Evolutionary conservation across 192 early-diverging fungal genomes (phyloP), one percentile per base, ranked within the genome.

Genomic region (Coemansia erecta): DNA sequence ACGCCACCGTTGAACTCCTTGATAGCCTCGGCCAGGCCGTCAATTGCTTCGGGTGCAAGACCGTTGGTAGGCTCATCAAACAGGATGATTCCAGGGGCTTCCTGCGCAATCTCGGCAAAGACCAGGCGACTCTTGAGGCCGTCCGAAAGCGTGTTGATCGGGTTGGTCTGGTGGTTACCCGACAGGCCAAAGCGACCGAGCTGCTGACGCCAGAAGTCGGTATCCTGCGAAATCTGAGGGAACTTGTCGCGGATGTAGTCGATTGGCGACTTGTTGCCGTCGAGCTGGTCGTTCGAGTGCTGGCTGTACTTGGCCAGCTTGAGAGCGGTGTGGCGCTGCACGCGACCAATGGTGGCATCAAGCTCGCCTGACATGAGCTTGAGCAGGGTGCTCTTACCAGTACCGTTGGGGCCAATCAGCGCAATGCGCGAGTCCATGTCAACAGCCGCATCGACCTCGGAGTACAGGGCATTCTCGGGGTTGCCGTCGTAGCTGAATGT

Each of bases 351-450:
- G 14, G 89, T 93, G 19, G 95, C 85, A 41, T 83, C 82, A 22
- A 99, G 85, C 60, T 92, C 89, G 49, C 90, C 89, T 41, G 85
- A 85, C 94, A 99, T 98, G 52, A 99, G 81, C 85, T 99, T 99
- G 56, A 99, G 85, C 56, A 99, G 85, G 2, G 97, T 99, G 59
- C 93, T 95, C 81, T 96, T 95, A 65, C 94, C 93, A 23, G 87
- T 90, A 82, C 93, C 94, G 78, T 93, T 92, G 58, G 93, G 92
- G 60, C 97, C 97, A 56, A 99, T 94, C 53, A 99, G 86, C 14
- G 97, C 97, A 68, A 99, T 89, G 64, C 97, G 89, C 40, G 97
- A 98, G 81, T 99, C 97, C 86, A 95, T 97, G 77, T 99, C 97
- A 18, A 94, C 89, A 64, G 91, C 94, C 31, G 94, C 87, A 56